phyloP scores from a whole-genome alignment of 306 rosid species.

The Alnus glutinosa region DNA sequence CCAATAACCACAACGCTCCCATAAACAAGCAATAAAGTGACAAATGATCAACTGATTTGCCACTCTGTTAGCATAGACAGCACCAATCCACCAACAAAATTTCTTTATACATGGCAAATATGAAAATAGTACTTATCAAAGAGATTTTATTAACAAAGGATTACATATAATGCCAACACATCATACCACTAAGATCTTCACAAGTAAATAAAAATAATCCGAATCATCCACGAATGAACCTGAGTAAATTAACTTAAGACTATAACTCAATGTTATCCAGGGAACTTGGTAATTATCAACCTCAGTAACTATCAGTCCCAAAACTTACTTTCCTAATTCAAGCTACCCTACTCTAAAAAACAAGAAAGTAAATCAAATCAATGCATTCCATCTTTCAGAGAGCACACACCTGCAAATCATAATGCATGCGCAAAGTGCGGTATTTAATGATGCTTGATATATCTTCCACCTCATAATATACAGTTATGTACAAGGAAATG shows the following conservation, averaged over 20 bases:
- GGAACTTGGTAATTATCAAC: neutral
- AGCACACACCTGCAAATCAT: constrained; percentile 73
- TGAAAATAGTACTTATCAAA: neutral
- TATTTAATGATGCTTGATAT: constrained; percentile 67
- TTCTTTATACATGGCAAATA: neutral
- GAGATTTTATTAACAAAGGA: neutral
- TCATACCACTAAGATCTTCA: neutral
- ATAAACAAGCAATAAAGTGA: neutral
- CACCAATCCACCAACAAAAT: neutral
- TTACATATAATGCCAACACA: neutral
- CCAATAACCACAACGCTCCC: neutral
- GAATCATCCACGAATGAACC: neutral
- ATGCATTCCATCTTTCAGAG: constrained; percentile 23
- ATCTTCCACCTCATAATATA: constrained; percentile 90
- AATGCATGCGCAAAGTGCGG: constrained; percentile 86
- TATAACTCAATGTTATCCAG: neutral
- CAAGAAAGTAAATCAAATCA: constrained; percentile 7
- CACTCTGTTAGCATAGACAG: neutral
- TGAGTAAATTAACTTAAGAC: neutral
- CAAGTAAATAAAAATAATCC: neutral
- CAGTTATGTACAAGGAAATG: constrained; percentile 66
- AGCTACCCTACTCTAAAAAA: constrained; percentile 11
- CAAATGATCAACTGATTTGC: neutral
- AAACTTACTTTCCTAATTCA: neutral
- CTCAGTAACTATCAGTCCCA: neutral